Conservation (phyloP, 306 rosid species). For the Canavalia ensiformis region DNA sequence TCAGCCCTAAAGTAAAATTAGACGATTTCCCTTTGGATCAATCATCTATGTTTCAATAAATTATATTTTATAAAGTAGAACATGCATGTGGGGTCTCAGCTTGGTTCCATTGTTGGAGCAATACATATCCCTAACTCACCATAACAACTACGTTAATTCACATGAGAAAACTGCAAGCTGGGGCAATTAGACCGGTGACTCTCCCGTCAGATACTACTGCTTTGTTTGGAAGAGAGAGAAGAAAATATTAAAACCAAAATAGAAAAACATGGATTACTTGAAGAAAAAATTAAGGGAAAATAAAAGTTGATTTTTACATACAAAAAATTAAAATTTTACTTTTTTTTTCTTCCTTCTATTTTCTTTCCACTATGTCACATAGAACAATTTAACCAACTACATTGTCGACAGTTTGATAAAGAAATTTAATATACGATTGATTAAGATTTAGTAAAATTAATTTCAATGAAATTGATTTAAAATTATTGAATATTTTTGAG, state of each 20-base stretch:
- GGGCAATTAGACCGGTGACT: constrained; percentile 36
- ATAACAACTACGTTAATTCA: constrained; percentile 45
- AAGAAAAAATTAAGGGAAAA: too few species aligned
- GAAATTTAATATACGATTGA: constrained; percentile 56
- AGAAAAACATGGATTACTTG: too few species aligned
- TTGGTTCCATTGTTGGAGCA: constrained; percentile 44
- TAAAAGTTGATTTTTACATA: too few species aligned
- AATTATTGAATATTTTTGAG: too few species aligned
- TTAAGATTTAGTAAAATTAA: too few species aligned
- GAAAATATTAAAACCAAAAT: too few species aligned
- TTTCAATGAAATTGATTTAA: too few species aligned
- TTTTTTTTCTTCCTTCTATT: too few species aligned
- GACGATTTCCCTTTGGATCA: constrained; percentile 26
- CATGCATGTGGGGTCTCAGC: constrained; percentile 42
- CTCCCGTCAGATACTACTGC: neutral
- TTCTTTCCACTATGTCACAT: too few species aligned
- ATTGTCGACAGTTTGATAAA: constrained; percentile 75
- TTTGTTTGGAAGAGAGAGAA: too few species aligned
- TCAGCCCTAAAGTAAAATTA: neutral
- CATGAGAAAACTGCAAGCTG: constrained; percentile 56
- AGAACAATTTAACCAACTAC: constrained; percentile 61
- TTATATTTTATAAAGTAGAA: constrained; percentile 26
- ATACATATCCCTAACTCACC: constrained; percentile 42
- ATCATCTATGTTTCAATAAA: constrained; percentile 31
- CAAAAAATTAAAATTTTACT: too few species aligned